These are phyloP conservation scores for Russula dissimulans DNA, from an alignment of 768 basidiomycete genomes.

Conservation along the genomic window DNA sequence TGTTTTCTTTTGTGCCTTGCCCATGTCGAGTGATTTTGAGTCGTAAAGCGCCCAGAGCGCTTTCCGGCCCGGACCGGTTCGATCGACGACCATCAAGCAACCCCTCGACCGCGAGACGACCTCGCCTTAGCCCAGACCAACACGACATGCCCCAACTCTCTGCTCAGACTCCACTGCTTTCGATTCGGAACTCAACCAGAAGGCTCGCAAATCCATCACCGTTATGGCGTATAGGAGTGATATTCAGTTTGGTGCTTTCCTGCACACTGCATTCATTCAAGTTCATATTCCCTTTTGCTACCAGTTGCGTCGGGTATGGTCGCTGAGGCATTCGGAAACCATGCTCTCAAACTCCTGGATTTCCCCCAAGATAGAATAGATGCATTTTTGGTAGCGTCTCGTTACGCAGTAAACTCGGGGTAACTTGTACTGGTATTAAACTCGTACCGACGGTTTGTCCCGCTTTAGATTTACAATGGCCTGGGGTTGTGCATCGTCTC, in stretches of 20 bases:
- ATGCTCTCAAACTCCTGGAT: conserved; percentile 44
- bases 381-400: conserved; percentile 54
- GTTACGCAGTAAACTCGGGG: conserved; percentile 43
- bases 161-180: conserved; percentile 23
- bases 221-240: conserved; percentile 18
- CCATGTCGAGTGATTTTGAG: conserved; percentile 21
- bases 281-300: neutral
- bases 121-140: neutral
- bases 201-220: conserved; percentile 11
- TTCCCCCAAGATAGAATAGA: conserved; percentile 44
- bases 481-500: conserved; percentile 55
- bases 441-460: neutral
- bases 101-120: no score
- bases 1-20: conserved; percentile 78
- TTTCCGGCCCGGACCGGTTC: neutral
- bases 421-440: neutral
- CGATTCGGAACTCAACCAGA: neutral
- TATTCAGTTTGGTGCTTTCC: conserved; percentile 4
- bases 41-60: neutral
- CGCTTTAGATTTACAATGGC: conserved; percentile 53
- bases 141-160: conserved; percentile 21
- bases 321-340: conserved; percentile 61
- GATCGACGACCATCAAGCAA: no score
- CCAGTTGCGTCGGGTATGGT: conserved; percentile 44
- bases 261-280: neutral